Conservation (phyloP, 2,329 filamentous ascomycete species). For the Westerdykella aurantiaca region DNA sequence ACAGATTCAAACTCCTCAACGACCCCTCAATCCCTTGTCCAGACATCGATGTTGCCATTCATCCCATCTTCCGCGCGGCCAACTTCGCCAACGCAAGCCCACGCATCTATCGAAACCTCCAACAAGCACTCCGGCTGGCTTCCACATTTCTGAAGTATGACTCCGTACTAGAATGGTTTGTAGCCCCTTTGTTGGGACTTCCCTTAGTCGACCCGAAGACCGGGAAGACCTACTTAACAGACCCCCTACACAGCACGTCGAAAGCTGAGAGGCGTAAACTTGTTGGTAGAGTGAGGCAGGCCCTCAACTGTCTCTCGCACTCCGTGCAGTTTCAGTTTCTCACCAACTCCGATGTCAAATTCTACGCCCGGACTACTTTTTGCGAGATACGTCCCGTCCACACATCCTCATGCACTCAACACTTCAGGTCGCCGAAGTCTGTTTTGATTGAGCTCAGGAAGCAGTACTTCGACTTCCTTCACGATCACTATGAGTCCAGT, state of each 20-base stretch:
- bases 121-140: conserved; percentile 25
- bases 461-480: conserved; percentile 16
- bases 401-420: conserved; percentile 7
- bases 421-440: conserved; percentile 10
- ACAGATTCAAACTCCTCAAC: conserved; percentile 28
- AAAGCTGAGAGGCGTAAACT: conserved; percentile 8
- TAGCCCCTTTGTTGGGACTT: conserved; percentile 23
- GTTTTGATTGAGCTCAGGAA: conserved; percentile 21
- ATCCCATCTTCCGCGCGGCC: conserved; percentile 20
- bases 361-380: conserved; percentile 20
- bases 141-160: conserved; percentile 30
- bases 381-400: conserved; percentile 5
- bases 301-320: conserved; percentile 23
- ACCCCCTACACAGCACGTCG: conserved; percentile 13
- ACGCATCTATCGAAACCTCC: conserved; percentile 7
- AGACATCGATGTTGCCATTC: conserved; percentile 25
- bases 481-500: conserved; percentile 15
- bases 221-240: conserved; percentile 16
- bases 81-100: conserved; percentile 9
- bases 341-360: conserved; percentile 5
- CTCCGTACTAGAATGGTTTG: conserved; percentile 26
- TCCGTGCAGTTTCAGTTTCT: conserved; percentile 18
- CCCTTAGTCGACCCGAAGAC: conserved; percentile 6
- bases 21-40: conserved; percentile 15
- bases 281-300: conserved; percentile 15